These are phyloP conservation scores for Citrullus mucosospermus DNA, from an alignment of 306 rosid species.

Conservation along the genomic window DNA sequence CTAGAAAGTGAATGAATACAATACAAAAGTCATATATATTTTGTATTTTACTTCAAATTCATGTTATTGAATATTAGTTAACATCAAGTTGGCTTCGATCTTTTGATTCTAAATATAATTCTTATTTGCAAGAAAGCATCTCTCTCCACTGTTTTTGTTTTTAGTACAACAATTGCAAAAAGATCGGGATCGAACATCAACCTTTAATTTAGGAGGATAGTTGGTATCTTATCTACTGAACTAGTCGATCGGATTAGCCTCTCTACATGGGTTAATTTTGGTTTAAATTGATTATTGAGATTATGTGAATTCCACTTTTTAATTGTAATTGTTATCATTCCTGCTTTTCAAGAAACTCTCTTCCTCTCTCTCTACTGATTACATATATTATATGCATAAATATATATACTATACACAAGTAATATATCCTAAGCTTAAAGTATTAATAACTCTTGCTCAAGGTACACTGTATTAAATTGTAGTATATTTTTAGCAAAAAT, in stretches of 20 bases:
- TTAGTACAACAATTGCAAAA: background rate
- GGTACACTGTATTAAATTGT: background rate
- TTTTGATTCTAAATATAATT: background rate
- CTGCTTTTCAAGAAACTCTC: background rate
- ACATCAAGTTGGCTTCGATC: background rate
- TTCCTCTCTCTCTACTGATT: background rate
- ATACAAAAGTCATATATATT: background rate
- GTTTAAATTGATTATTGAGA: background rate
- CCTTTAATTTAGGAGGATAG: background rate
- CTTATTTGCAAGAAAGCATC: background rate
- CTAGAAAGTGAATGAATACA: background rate
- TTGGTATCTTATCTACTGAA: background rate
- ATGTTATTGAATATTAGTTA: background rate
- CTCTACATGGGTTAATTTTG: background rate
- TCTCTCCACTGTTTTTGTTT: background rate
- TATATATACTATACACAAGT: no score
- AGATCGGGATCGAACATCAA: background rate
- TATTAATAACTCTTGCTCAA: background rate
- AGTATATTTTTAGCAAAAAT: background rate
- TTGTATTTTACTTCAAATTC: background rate
- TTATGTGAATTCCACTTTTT: background rate
- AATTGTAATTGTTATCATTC: background rate
- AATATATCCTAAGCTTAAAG: background rate
- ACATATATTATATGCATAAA: no score
- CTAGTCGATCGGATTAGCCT: background rate